These are phyloP conservation scores for Musa itinerans DNA, from an alignment of 176 grass and related monocot species.

Conservation along the genomic window DNA sequence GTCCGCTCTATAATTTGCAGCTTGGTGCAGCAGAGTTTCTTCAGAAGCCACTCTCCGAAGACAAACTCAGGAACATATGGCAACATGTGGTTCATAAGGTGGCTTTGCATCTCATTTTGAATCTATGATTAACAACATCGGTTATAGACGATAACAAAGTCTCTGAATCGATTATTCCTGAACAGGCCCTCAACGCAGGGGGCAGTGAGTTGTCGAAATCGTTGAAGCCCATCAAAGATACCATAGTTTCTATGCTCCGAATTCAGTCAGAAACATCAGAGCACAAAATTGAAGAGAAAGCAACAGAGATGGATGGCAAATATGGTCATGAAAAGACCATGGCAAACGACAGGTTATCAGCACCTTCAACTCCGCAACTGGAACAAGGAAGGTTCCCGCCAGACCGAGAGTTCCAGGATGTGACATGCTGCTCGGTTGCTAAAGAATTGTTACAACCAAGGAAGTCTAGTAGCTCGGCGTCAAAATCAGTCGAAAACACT, in stretches of 20 bases:
- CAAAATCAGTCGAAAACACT: constrained; percentile 29
- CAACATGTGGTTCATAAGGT: constrained; percentile 55
- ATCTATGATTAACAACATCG: background rate
- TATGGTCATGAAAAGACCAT: background rate
- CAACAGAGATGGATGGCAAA: background rate
- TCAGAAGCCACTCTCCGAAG: constrained; percentile 43
- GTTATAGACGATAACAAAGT: background rate
- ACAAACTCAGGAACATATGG: constrained; percentile 45
- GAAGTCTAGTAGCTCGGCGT: background rate
- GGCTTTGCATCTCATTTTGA: constrained; percentile 6
- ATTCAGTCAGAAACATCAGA: background rate
- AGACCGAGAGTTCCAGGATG: constrained; percentile 27
- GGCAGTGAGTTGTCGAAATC: constrained; percentile 15
- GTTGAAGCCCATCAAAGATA: constrained; percentile 42
- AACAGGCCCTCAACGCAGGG: constrained; percentile 36
- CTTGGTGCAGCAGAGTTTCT: constrained; percentile 48
- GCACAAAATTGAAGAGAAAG: background rate
- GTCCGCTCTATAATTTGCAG: constrained; percentile 8
- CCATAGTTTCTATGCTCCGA: constrained; percentile 30
- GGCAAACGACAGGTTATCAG: constrained; percentile 11
- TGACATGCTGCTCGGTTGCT: constrained; percentile 4
- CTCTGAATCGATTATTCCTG: constrained; percentile 14
- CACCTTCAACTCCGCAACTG: constrained; percentile 19
- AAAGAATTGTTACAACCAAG: background rate
- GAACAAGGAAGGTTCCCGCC: constrained; percentile 22